Base-by-base conservation (phyloP, 345 rosid species). In the Abelmoschus esculentus region DNA sequence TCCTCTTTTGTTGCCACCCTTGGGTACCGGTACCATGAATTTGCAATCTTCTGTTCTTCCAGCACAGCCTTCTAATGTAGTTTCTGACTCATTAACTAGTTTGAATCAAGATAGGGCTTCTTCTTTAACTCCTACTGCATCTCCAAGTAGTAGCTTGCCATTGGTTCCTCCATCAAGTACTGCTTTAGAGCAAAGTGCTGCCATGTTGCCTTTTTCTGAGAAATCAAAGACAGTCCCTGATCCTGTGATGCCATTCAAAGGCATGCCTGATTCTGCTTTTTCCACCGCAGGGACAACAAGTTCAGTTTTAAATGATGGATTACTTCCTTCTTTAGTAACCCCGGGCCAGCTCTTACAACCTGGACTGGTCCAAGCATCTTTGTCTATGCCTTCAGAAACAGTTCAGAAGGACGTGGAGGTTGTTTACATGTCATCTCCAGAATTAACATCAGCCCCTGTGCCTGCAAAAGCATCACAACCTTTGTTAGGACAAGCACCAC, bases 291-390 rank as follows among this genome's bases (percentile, higher is more conserved):
- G 68, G 69, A 1, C 42, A 36, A 42, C 69, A 36, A 75, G 53
- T 55, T 71, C 79, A 1, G 34, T 69, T 65, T 57, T 65, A 34
- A 69, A 60, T 31, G 85, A 81, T 40, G 72, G 72, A 47, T 22
- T 58, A 22, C 47, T 57, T n/a, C 82, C 70, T 62, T 67, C 84
- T 32, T 70, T 81, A 67, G 76, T 81, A 17, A 81, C 82, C 32
- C 84, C 80, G 0, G 84, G 81, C 40, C 78, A 81, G 52, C 73
- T 81, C 19, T 57, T 76, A 55, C 82, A 76, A 70, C 65, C 80
- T 73, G 82, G 71, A 49, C 58, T 64, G 55, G 29, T 74, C 4
- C 22, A 66, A 52, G 66, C 72, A 36, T 61, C 76, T 19, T 58
- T 69, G 26, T 61, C 62, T 38, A 65, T 73, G 67, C 44, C 78